Evolutionary conservation across 495 filamentous ascomycete genomes (phyloP), one percentile per base, ranked within the genome.

Genomic region (Cenococcum geophilum): DNA sequence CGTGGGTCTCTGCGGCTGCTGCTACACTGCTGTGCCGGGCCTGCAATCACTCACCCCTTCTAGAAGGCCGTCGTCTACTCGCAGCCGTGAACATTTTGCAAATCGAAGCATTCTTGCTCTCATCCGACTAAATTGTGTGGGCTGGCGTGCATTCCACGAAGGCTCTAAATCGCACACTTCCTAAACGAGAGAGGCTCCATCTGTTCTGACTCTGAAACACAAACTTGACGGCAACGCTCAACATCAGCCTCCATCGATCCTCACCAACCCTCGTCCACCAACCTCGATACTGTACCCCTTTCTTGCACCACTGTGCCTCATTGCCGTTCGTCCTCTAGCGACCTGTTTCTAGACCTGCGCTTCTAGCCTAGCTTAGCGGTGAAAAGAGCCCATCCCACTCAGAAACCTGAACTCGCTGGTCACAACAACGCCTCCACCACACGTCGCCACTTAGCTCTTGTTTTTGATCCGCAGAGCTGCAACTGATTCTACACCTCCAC

Each of bases 371-470:
- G 60, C 53, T 60, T 53, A 59, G 65, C 65, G 65, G 65, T 68
- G 65, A 68, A 64, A 32, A 47, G 59, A 58, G 49, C 61, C 40
- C 55, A 49, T 57, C 55, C 55, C 65, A 61, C 65, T 57, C 61
- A 48, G 27, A 32, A 32, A 20, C 23, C 37, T 21, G 36, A 36
- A 35, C 52, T 61, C 59, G 34, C 61, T 67, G 61, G 55, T 49
- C 57, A 61, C 65, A 68, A 64, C 65, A 63, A 67, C 36, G 59
- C 65, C 61, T 58, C 61, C 59, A 49, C 32, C 21, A 20, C 57
- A 21, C 56, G 25, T 14, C 54, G 12, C 54, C 50, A 40, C 23
- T 54, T 47, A 16, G 54, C 65, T 22, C 47, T 43, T 42, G 58
- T 47, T 34, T 36, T 27, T 51, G 25, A 34, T 18, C 51, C 55